Evolutionary conservation across 2,329 filamentous ascomycete genomes (phyloP).

Genomic region (Ophiostoma australiae): DNA sequence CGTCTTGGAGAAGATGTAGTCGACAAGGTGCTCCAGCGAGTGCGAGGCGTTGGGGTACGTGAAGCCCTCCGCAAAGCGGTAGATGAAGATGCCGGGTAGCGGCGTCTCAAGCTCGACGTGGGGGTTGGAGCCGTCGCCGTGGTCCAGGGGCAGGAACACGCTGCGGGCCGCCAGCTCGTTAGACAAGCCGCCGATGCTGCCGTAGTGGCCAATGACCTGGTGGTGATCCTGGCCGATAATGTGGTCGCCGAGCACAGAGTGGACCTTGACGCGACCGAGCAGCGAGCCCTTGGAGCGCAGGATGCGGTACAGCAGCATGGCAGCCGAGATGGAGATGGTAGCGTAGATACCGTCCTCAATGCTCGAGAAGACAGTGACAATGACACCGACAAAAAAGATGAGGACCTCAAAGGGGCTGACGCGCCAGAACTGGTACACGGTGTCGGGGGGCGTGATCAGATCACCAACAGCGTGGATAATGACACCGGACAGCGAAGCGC

Average conservation of each 20-base stretch:
- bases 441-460: conserved; percentile 83
- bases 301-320: conserved; percentile 75
- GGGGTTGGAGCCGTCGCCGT: conserved; percentile 87
- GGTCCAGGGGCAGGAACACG: conserved; percentile 80
- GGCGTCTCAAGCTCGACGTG: conserved; percentile 72
- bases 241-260: conserved; percentile 76
- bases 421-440: conserved; percentile 90
- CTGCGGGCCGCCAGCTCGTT: conserved; percentile 57
- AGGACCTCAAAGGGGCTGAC: conserved; percentile 85
- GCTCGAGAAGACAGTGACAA: conserved; percentile 79
- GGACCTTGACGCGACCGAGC: conserved; percentile 75
- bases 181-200: conserved; percentile 46
- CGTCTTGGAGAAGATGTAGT: conserved; percentile 64
- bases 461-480: conserved; percentile 82
- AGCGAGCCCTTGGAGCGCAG: conserved; percentile 79
- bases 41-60: conserved; percentile 93
- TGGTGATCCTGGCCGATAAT: conserved; percentile 57
- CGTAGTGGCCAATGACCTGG: conserved; percentile 46
- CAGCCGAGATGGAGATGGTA: conserved; percentile 71
- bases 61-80: conserved; percentile 89
- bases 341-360: conserved; percentile 94
- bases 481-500: conserved; percentile 63
- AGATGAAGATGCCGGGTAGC: conserved; percentile 91
- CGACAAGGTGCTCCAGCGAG: conserved; percentile 73
- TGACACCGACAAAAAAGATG: conserved; percentile 88